Conservation (phyloP, 768 basidiomycete species). For the Mycena galericulata region DNA sequence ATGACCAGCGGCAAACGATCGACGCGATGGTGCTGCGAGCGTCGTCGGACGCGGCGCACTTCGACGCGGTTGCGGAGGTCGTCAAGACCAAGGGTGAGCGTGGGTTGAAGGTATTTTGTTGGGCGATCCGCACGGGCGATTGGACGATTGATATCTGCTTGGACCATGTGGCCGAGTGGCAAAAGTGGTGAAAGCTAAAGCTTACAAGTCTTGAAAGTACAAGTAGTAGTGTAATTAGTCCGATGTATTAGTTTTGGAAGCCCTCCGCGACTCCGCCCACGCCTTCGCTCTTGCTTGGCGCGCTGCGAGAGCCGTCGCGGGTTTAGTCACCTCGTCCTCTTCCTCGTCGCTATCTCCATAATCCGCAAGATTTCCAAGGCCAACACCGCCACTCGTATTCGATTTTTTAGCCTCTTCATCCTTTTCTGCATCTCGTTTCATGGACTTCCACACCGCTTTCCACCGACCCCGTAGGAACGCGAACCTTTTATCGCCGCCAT, state of each 20-base stretch:
- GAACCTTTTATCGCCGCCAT: slow-evolving; percentile 83
- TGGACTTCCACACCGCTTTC: slow-evolving; percentile 69
- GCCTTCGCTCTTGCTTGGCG: slow-evolving; percentile 62
- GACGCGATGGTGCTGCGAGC: slow-evolving; percentile 13
- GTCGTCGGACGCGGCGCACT: background rate
- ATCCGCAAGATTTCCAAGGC: slow-evolving; percentile 66
- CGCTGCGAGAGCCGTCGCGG: slow-evolving; percentile 13
- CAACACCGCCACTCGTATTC: slow-evolving; percentile 35
- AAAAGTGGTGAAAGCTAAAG: slow-evolving; percentile 22
- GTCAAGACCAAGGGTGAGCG: slow-evolving; percentile 15
- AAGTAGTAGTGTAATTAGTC: background rate
- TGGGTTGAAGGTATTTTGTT: slow-evolving; percentile 28
- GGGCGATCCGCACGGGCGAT: slow-evolving; percentile 30
- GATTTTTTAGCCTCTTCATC: slow-evolving; percentile 44
- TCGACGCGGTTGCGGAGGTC: slow-evolving; percentile 16
- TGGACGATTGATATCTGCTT: slow-evolving; percentile 33
- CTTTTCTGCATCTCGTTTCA: slow-evolving; percentile 60
- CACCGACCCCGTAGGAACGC: slow-evolving; percentile 86
- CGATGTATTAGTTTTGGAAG: slow-evolving; percentile 24
- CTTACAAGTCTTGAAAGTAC: background rate
- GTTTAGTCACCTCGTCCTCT: slow-evolving; percentile 41
- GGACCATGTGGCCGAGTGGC: slow-evolving; percentile 23
- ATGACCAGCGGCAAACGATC: slow-evolving; percentile 28
- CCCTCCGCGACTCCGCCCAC: slow-evolving; percentile 67
- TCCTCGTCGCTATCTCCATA: slow-evolving; percentile 72